Conservation (phyloP, 176 grass and related monocot genomes). For the Carex parvula region DNA sequence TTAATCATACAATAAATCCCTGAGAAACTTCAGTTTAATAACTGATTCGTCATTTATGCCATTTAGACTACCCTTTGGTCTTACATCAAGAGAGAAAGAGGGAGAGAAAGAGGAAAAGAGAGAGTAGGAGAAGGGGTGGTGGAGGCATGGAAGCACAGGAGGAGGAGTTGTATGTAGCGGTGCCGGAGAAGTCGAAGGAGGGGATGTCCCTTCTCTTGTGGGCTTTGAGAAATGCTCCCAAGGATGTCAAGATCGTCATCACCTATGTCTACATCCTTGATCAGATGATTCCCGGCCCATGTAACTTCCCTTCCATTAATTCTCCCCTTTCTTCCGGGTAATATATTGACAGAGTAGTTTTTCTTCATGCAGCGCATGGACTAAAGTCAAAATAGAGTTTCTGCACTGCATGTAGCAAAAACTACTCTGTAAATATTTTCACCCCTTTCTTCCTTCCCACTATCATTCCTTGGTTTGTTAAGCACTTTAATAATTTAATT, state of each 20-base stretch:
- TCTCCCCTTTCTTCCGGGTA: not conserved
- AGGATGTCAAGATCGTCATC: slow-evolving; percentile 44
- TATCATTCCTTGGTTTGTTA: not conserved
- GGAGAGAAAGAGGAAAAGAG: not conserved
- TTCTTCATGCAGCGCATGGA: too few species aligned
- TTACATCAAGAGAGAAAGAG: not conserved
- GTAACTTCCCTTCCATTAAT: slow-evolving; percentile 36
- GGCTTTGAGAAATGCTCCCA: slow-evolving; percentile 37
- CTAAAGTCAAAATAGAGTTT: too few species aligned
- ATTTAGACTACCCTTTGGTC: not conserved
- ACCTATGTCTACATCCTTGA: slow-evolving; percentile 56
- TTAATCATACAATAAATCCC: too few species aligned
- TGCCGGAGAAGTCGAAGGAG: slow-evolving; percentile 40
- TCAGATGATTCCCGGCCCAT: slow-evolving; percentile 58
- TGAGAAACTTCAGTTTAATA: not conserved
- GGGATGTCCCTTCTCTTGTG: slow-evolving; percentile 55
- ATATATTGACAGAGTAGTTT: too few species aligned
- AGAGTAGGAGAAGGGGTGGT: not conserved
- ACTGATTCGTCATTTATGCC: not conserved
- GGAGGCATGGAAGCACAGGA: slow-evolving; percentile 6
- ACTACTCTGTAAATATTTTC: not conserved
- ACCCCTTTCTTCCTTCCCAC: not conserved
- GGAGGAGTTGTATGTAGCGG: slow-evolving; percentile 53
- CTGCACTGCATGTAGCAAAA: too few species aligned
- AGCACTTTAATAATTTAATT: not conserved